phyloP scores from a whole-genome alignment of 208 protist genomes.

The Phytomonas francai region DNA sequence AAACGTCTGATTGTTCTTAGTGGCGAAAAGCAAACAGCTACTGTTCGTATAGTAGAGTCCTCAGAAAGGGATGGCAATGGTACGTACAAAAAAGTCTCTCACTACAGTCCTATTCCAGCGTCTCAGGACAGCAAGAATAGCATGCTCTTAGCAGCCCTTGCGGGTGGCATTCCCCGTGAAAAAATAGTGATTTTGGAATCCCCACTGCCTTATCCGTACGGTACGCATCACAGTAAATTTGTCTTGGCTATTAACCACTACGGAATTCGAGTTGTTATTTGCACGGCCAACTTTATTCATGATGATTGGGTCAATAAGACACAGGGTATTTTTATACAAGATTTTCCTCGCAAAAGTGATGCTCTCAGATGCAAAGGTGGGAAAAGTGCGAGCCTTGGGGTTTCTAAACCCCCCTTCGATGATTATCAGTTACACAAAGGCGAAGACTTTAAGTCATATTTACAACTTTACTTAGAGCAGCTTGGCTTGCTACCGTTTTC shows the following conservation, averaged over 20 bases:
- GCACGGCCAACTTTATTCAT: conserved; percentile 66
- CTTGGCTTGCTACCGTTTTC: conserved; percentile 11
- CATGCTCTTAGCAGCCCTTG: background rate
- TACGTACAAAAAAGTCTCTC: background rate
- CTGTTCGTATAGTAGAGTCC: conserved; percentile 12
- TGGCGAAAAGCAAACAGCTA: conserved; percentile 38
- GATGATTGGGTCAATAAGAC: conserved; percentile 62
- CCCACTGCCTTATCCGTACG: conserved; percentile 56
- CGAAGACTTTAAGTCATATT: conserved; percentile 31
- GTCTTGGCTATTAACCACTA: conserved; percentile 37
- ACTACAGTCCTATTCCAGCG: conserved; percentile 11
- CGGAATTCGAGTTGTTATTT: conserved; percentile 59
- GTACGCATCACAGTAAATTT: conserved; percentile 85
- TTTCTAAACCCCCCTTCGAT: background rate
- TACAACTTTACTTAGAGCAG: conserved; percentile 18
- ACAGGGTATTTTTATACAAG: conserved; percentile 76
- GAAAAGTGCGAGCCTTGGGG: background rate
- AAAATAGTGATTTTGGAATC: conserved; percentile 49
- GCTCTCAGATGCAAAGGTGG: background rate
- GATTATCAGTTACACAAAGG: conserved; percentile 4
- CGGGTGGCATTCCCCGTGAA: background rate
- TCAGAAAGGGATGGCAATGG: background rate
- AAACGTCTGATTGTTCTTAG: conserved; percentile 39
- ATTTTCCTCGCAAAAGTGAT: conserved; percentile 44
- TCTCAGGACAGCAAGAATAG: conserved; percentile 13